These are phyloP conservation scores for Fragaria vesca DNA, from an alignment of 306 rosid species.

Conservation along the genomic window DNA sequence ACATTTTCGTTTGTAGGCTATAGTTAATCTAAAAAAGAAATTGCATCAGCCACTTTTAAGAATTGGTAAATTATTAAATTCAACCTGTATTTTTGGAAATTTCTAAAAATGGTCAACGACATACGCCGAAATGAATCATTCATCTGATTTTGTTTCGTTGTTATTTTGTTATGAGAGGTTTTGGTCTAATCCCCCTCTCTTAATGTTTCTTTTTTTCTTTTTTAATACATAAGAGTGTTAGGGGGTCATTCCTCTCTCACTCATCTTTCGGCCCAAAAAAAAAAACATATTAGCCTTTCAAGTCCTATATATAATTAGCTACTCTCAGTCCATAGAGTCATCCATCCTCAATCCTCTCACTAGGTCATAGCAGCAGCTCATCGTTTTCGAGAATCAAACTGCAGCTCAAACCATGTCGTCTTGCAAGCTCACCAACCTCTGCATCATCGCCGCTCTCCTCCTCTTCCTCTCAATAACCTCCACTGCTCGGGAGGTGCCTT, in stretches of 20 bases:
- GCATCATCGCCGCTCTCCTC: conserved; percentile 29
- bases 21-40: not conserved
- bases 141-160: not conserved
- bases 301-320: conserved; percentile 33
- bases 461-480: conserved; percentile 16
- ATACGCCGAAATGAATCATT: not conserved
- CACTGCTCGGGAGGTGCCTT: conserved; percentile 26
- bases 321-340: not conserved
- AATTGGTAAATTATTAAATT: not conserved
- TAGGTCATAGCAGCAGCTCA: not conserved
- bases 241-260: too few relatives aligned
- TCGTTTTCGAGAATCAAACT: not conserved
- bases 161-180: too few relatives aligned
- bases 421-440: conserved; percentile 34
- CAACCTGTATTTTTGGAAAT: conserved; percentile 1
- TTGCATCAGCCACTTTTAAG: not conserved
- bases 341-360: not conserved
- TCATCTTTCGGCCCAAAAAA: too few relatives aligned
- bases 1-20: too few relatives aligned
- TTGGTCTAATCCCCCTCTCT: too few relatives aligned
- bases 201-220: too few relatives aligned
- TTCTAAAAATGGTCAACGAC: not conserved
- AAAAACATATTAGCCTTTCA: conserved; percentile 42
- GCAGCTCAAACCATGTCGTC: conserved; percentile 37
- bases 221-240: too few relatives aligned